Evolutionary conservation across 805 yeast species (phyloP), one percentile per base, ranked within the genome.

Genomic region (Barnettozyma sucrosica): DNA sequence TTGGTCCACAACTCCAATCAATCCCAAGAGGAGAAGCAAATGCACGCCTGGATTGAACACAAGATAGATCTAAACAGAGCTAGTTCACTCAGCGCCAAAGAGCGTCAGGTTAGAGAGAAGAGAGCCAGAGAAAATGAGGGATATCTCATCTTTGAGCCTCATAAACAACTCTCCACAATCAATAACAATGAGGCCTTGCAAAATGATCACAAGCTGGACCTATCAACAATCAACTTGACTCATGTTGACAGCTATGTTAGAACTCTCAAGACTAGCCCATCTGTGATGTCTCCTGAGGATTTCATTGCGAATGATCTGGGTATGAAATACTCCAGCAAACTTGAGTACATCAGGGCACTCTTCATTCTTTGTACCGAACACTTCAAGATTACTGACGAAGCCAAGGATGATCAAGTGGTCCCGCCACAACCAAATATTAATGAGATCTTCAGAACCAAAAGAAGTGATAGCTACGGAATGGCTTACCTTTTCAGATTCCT

Each of bases 401-500:
- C 46, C 14, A 37, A 18, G 16, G n/a, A 41, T 44, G 45, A 26
- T 6, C 14, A 34, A 6, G 51, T 47, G 16, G 25, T 21, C 7
- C 21, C 37, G 14, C 46, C 66, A 39, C 68, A 66, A 38, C 63
- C 66, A 42, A 67, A 68, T 8, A 66, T 70, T 49, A 67, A 70
- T 47, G 57, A 66, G n/a, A 61, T 77, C 3, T 65, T 79, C 61
- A 59, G 58, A 48, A 67, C 67, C 48, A 76, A 75, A 51, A 77
- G 72, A 58, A 92, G 81, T 44, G 80, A 75, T 45, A 66, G 88
- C 1, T 83, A 77, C 55, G 95, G 89, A 59, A 63, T 92, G 47
- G 88, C 93, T 9, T 80, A 85, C 70, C 66, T 89, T 19, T 85
- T 89, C 63, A 81, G 81, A 51, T 77, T 79, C 49, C 77, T 93